These are phyloP conservation scores for Boletus subparvulus DNA, from an alignment of 768 basidiomycete genomes.

Conservation along the genomic window DNA sequence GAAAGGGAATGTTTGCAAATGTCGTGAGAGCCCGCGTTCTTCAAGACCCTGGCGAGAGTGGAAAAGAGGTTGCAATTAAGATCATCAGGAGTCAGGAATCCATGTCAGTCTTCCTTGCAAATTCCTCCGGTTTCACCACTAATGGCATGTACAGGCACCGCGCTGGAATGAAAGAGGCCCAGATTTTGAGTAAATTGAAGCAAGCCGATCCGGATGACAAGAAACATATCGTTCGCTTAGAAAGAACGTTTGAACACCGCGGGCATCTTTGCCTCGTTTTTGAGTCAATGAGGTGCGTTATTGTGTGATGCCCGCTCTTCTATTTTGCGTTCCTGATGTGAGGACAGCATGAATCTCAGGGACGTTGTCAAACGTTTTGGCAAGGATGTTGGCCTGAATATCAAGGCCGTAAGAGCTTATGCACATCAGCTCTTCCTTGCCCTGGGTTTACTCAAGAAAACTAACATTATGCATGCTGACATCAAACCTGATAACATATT, in stretches of 20 bases:
- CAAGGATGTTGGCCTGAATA: slow-evolving; percentile 95
- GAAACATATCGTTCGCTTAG: slow-evolving; percentile 92
- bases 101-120: slow-evolving; percentile 61
- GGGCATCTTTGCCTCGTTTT: slow-evolving; percentile 97
- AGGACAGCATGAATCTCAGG: slow-evolving; percentile 88
- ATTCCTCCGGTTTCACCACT: slow-evolving; percentile 3
- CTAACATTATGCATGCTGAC: slow-evolving; percentile 96
- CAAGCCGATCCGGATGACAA: slow-evolving; percentile 95
- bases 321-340: slow-evolving; percentile 14
- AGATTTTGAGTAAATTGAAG: slow-evolving; percentile 82
- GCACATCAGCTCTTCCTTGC: slow-evolving; percentile 94
- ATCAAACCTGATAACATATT: slow-evolving; percentile 98
- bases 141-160: slow-evolving; percentile 66
- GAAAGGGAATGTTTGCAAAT: slow-evolving; percentile 98
- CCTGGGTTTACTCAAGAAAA: slow-evolving; percentile 79
- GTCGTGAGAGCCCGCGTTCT: slow-evolving; percentile 89
- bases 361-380: slow-evolving; percentile 98
- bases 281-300: slow-evolving; percentile 79
- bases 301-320: background rate
- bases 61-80: slow-evolving; percentile 93
- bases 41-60: slow-evolving; percentile 53
- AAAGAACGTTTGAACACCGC: slow-evolving; percentile 94
- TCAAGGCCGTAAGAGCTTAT: slow-evolving; percentile 98
- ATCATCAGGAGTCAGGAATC: slow-evolving; percentile 94
- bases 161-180: slow-evolving; percentile 88